Base-by-base conservation (phyloP, 495 filamentous ascomycete genomes). In the Aspergillus egyptiacus region DNA sequence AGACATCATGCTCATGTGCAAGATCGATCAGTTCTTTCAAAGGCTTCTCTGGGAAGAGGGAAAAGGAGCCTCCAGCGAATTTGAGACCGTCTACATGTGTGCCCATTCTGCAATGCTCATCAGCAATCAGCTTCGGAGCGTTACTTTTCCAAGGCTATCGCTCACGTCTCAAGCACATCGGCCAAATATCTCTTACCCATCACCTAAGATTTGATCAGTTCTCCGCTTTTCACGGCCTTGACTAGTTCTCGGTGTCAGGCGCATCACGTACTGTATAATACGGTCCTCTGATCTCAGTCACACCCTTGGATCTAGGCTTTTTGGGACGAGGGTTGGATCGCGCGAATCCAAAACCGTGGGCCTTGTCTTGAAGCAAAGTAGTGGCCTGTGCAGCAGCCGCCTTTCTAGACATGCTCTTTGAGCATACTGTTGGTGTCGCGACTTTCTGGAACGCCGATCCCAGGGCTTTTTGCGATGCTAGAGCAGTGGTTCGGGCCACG, bases 261-360 rank as follows among this genome's bases (percentile, higher is more conserved):
- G 10, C 18, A 19, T 10, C 14, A 48, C 65, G 44, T 63, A 73
- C 74, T 0, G 68, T 71, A 49, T 80, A 80, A 59, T 79, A 80
- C 2, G 75, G 76, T 0, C 78, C 77, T 19, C 77, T 63, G 46
- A 80, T 80, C 52, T 80, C 76, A 2, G 77, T 80, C 11, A 79
- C 74, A 2, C 66, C 73, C 35, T 64, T 74, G 5, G 47, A 60
- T 15, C 78, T 63, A 4, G 76, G 78, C 53, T 81, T 81, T 1
- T 61, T 57, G 3, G 74, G 68, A 25, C 65, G 53, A 0, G 71
- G 67, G 48, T 82, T 80, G 6, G 76, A 76, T 9, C 76, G 67
- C 23, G 64, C 67, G 55, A 82, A 80, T 6, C 72, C 74, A 54
- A 80, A 77, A 9, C 74, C 75, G 61, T 68, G 60, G 13, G 69